Evolutionary conservation across 495 filamentous ascomycete genomes (phyloP).

Genomic region (Lophiotrema nucula): DNA sequence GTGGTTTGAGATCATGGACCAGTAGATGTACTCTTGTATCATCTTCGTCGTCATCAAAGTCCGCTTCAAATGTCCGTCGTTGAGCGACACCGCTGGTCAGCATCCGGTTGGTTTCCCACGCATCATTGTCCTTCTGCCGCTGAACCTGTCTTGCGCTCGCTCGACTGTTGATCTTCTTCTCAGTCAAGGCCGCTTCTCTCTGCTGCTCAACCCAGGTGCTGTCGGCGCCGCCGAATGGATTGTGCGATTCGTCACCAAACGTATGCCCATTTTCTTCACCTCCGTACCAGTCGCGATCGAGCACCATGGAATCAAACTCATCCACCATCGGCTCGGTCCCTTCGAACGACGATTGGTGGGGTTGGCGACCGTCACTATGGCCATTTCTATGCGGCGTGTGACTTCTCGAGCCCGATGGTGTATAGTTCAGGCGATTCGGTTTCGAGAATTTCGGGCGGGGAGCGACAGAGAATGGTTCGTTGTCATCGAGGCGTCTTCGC

Average conservation of each 20-base stretch:
- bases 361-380: constrained; percentile 13
- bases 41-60: constrained; percentile 90
- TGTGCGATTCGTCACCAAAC: constrained; percentile 73
- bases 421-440: constrained; percentile 25
- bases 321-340: constrained; percentile 45
- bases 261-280: constrained; percentile 75
- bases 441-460: constrained; percentile 48
- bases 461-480: constrained; percentile 53
- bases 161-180: constrained; percentile 69
- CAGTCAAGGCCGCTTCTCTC: constrained; percentile 65
- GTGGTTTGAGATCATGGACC: constrained; percentile 90
- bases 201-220: constrained; percentile 69
- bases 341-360: constrained; percentile 37
- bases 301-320: constrained; percentile 59
- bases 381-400: constrained; percentile 15
- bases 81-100: constrained; percentile 94
- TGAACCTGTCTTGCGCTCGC: constrained; percentile 72
- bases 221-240: constrained; percentile 66
- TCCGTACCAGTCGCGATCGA: constrained; percentile 87
- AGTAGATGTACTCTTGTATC: constrained; percentile 86
- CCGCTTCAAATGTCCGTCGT: constrained; percentile 71
- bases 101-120: constrained; percentile 99
- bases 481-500: constrained; percentile 59
- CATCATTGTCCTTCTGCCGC: constrained; percentile 91
- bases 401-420: constrained; percentile 26